Conservation (phyloP, 768 basidiomycete genomes). For the Termitomyces sp. region DNA sequence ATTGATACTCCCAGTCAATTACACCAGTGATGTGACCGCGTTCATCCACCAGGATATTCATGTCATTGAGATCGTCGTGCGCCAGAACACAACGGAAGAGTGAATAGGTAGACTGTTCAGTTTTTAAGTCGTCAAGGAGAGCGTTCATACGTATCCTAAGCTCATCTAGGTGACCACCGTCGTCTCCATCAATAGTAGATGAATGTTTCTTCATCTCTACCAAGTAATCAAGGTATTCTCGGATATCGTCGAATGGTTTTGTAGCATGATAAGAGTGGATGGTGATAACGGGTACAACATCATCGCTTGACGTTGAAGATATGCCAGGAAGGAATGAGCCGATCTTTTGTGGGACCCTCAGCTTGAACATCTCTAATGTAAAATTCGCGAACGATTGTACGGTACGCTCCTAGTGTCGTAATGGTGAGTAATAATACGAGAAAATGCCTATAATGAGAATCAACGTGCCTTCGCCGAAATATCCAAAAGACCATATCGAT, state of each 20-base stretch:
- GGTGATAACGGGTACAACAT: background rate
- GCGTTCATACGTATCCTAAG: background rate
- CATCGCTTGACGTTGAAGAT: background rate
- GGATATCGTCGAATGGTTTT: constrained; percentile 2
- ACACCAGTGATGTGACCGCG: background rate
- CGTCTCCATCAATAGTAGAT: background rate
- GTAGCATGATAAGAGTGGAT: background rate
- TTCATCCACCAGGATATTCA: background rate
- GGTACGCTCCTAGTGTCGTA: background rate
- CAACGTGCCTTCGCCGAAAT: background rate
- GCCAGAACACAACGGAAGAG: background rate
- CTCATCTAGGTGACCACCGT: background rate
- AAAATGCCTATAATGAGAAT: background rate
- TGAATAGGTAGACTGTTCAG: background rate
- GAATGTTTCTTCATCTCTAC: constrained; percentile 6
- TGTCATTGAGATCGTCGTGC: background rate
- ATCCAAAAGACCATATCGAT: constrained; percentile 1
- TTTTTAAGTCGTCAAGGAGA: background rate
- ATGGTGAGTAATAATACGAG: background rate
- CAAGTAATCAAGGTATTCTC: constrained; percentile 7
- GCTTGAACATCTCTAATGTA: background rate
- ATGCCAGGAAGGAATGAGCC: constrained; percentile 3
- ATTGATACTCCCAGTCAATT: background rate
- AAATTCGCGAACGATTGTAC: background rate
- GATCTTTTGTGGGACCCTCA: background rate